Conservation (phyloP, 2,329 filamentous ascomycete genomes). For the Xylaria sp. region DNA sequence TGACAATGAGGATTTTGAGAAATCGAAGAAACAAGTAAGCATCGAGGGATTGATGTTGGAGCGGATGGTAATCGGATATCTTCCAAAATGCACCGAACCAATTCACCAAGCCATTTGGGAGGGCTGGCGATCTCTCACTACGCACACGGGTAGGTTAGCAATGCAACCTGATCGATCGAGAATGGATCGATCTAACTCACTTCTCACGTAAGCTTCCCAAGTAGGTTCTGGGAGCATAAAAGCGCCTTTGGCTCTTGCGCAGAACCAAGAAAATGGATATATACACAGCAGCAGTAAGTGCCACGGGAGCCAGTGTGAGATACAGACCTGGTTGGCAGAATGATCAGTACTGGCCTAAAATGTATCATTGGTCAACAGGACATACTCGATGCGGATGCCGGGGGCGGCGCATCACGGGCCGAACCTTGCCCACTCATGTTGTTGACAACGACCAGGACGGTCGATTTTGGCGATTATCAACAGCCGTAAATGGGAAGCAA, state of each 20-base stretch:
- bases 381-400: conserved; percentile 44
- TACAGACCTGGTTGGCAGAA: conserved; percentile 51
- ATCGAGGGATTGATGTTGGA: conserved; percentile 92
- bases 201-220: conserved; percentile 57
- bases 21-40: conserved; percentile 92
- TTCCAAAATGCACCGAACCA: conserved; percentile 76
- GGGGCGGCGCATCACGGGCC: conserved; percentile 29
- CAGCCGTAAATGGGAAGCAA: background rate
- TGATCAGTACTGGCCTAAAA: conserved; percentile 29
- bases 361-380: background rate
- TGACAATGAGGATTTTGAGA: conserved; percentile 77
- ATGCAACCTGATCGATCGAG: background rate
- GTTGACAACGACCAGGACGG: conserved; percentile 10
- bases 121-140: conserved; percentile 66
- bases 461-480: conserved; percentile 19
- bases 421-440: conserved; percentile 40
- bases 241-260: conserved; percentile 57
- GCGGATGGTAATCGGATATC: conserved; percentile 78
- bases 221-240: conserved; percentile 62
- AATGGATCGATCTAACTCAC: conserved; percentile 41
- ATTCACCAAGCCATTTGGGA: conserved; percentile 70
- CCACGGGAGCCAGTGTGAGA: conserved; percentile 55
- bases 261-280: conserved; percentile 58
- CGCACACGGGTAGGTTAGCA: conserved; percentile 24
- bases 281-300: conserved; percentile 53